Percentiles rank a stretch among this genome's conserved stretches.
These are phyloP conservation scores for Skeletonema grethae DNA, from an alignment of 108 stramenopile genomes.

Conservation along the genomic window DNA sequence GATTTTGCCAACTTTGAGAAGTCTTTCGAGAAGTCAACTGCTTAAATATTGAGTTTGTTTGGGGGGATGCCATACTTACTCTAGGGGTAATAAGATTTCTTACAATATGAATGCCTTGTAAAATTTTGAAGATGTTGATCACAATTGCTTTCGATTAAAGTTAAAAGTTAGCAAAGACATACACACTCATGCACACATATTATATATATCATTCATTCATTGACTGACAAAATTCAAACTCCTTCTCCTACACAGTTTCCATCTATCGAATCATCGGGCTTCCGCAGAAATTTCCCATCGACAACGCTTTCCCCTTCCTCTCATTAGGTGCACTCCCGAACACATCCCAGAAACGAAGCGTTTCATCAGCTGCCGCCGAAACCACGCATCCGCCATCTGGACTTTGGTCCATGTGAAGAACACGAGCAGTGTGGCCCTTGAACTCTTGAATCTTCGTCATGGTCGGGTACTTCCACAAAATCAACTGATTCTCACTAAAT, in stretches of 20 bases:
- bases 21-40: conserved; percentile 19
- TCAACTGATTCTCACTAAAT: conserved; percentile 95
- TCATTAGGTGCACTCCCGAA: conserved; percentile 48
- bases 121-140: not conserved
- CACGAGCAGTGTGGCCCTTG: conserved; percentile 84
- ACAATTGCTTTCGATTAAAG: not conserved
- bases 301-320: not conserved
- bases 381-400: conserved; percentile 83
- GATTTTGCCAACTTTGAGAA: conserved; percentile 43
- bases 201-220: not conserved
- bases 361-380: conserved; percentile 91
- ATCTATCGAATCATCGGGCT: conserved; percentile 13
- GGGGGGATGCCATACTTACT: not conserved
- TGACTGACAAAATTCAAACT: too few relatives aligned
- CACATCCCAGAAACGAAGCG: conserved; percentile 92
- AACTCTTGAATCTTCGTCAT: conserved; percentile 90
- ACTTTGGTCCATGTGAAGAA: conserved; percentile 79
- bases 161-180: not conserved
- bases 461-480: conserved; percentile 95
- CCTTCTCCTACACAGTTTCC: too few relatives aligned
- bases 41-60: conserved; percentile 1
- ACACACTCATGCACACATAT: not conserved
- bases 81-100: not conserved
- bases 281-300: conserved; percentile 8
- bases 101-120: not conserved